Conservation (phyloP, 2,329 filamentous ascomycete genomes). For the Aspergillus pseudonomiae region DNA sequence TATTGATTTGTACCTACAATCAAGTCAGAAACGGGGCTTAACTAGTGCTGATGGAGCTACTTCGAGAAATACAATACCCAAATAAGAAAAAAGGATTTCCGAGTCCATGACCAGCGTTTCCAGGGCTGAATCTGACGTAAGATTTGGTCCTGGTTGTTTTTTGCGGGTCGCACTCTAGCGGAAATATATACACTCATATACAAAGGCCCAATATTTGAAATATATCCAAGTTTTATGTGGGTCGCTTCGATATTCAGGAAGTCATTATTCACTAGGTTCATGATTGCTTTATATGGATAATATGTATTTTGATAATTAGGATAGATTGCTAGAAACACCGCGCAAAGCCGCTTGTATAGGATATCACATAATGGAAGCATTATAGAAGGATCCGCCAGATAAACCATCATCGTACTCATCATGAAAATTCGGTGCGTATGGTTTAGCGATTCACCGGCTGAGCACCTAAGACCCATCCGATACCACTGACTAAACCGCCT, state of each 20-base stretch:
- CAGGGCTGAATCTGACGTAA: neutral
- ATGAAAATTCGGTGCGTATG: neutral
- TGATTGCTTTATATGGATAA: neutral
- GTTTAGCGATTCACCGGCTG: conserved; percentile 44
- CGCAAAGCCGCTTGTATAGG: neutral
- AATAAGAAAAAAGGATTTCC: no score
- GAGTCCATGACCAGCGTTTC: no score
- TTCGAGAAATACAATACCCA: no score
- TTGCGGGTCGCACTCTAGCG: no score
- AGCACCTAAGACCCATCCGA: conserved; percentile 67
- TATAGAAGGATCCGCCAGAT: neutral
- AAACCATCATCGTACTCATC: neutral
- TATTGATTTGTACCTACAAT: no score
- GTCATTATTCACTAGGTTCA: neutral
- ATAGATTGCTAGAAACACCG: neutral
- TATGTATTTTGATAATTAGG: neutral
- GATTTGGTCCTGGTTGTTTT: neutral
- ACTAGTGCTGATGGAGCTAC: no score
- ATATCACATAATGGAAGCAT: conserved; percentile 6
- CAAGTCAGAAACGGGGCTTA: no score
- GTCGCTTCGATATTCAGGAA: no score
- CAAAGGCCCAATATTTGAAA: no score
- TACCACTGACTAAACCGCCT: conserved; percentile 62
- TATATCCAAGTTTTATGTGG: no score
- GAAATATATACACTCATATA: no score